Percentiles rank a stretch among this genome's conserved stretches.
Evolutionary conservation across 331 rosid species (phyloP).

Genomic region (Acacia concinna): DNA sequence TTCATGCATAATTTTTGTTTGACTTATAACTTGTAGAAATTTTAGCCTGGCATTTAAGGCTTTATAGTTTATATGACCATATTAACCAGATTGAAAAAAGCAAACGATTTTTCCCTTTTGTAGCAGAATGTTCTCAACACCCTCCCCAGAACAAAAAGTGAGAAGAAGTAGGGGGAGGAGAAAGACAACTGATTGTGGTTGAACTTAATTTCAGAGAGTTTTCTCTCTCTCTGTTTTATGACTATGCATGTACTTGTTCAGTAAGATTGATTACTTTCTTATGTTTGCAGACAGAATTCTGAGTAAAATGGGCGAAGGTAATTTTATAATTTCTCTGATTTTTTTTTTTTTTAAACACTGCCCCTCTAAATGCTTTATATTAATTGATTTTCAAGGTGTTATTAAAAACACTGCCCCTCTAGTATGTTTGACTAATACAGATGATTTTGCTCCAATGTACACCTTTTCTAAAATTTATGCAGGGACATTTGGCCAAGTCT

Average conservation of each 20-base stretch:
- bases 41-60: neutral
- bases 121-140: neutral
- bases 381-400: neutral
- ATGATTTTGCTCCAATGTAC: neutral
- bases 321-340: constrained; percentile 24
- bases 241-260: neutral
- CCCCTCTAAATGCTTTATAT: constrained; percentile 10
- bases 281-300: constrained; percentile 68
- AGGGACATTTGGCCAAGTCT: constrained; percentile 86
- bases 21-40: neutral
- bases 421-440: neutral
- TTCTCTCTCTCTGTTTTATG: neutral
- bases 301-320: constrained; percentile 89
- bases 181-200: neutral
- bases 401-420: neutral
- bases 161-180: neutral
- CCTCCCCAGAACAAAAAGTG: neutral
- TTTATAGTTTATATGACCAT: neutral
- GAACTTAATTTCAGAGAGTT: neutral
- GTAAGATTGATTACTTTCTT: constrained; percentile 25
- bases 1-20: neutral
- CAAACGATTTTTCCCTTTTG: neutral
- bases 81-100: neutral
- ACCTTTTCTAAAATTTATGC: constrained; percentile 23
- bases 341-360: neutral